Evolutionary conservation across 345 rosid species (phyloP).

Genomic region (Camelina neglecta): DNA sequence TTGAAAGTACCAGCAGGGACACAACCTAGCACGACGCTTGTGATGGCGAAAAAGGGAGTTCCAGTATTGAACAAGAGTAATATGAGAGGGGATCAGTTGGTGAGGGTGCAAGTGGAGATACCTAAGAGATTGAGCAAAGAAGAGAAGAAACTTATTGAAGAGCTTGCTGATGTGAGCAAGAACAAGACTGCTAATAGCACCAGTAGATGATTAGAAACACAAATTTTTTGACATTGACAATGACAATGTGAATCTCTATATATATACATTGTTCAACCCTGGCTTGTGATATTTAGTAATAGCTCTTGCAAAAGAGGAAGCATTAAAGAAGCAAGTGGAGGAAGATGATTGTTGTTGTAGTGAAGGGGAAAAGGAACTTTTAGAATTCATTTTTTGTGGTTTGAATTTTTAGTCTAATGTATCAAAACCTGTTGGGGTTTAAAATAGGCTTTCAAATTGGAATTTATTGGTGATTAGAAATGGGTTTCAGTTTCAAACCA

Average conservation of each 20-base stretch:
- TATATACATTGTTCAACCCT: slow-evolving; percentile 20
- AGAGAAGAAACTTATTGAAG: slow-evolving; percentile 86
- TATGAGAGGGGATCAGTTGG: slow-evolving; percentile 94
- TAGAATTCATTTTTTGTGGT: neutral
- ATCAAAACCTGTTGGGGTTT: neutral
- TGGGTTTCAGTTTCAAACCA: too few relatives aligned
- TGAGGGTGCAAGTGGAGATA: slow-evolving; percentile 96
- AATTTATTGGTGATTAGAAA: neutral
- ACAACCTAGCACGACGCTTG: slow-evolving; percentile 85
- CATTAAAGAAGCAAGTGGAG: slow-evolving; percentile 1
- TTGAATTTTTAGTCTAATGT: neutral
- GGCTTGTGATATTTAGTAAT: slow-evolving; percentile 17
- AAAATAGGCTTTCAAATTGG: neutral
- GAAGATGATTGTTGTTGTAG: slow-evolving; percentile 29
- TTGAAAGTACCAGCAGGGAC: slow-evolving; percentile 92
- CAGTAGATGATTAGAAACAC: slow-evolving; percentile 50
- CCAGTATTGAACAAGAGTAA: slow-evolving; percentile 86
- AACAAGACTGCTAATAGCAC: slow-evolving; percentile 67
- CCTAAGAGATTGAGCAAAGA: slow-evolving; percentile 91
- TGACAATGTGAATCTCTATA: slow-evolving; percentile 29
- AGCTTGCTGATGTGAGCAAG: slow-evolving; percentile 88
- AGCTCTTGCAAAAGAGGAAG: slow-evolving; percentile 8
- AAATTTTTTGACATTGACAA: slow-evolving; percentile 35
- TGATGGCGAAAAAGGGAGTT: slow-evolving; percentile 97
- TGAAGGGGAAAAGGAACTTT: neutral